These are phyloP conservation scores for Lachnellula occidentalis DNA, from an alignment of 2,329 filamentous ascomycete genomes.

Conservation along the genomic window DNA sequence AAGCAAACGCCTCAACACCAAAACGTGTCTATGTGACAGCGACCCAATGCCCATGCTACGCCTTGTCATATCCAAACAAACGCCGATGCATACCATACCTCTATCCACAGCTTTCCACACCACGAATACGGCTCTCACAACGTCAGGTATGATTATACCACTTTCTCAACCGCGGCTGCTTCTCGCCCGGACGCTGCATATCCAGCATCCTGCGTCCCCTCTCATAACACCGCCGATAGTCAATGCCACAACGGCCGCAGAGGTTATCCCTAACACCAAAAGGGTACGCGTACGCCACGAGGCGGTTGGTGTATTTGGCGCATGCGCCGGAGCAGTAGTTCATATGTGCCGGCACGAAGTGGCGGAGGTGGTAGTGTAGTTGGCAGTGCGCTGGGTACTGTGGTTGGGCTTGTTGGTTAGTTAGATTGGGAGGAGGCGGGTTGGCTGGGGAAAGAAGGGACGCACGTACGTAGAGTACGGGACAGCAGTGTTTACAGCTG, in stretches of 20 bases:
- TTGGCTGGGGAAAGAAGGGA: neutral
- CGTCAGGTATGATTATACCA: neutral
- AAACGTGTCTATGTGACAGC: neutral
- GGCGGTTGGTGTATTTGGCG: neutral
- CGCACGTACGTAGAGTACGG: conserved; percentile 15
- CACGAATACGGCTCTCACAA: neutral
- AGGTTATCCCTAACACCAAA: too few relatives aligned
- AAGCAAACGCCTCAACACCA: too few relatives aligned
- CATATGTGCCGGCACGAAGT: conserved; percentile 14
- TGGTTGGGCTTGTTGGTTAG: neutral
- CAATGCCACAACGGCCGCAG: neutral
- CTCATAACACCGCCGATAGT: neutral
- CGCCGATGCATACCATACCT: neutral
- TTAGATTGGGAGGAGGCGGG: neutral
- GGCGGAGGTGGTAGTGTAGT: conserved; percentile 23
- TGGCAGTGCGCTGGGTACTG: conserved; percentile 25
- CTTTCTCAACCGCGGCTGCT: neutral
- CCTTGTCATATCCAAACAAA: neutral
- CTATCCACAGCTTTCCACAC: too few relatives aligned
- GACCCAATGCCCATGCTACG: neutral
- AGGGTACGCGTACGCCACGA: neutral
- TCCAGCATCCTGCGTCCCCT: neutral
- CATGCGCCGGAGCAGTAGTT: conserved; percentile 18
- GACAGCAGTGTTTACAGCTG: conserved; percentile 22
- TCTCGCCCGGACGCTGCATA: neutral